phyloP scores from a whole-genome alignment of 345 rosid species.

The Bruguiera parviflora region DNA sequence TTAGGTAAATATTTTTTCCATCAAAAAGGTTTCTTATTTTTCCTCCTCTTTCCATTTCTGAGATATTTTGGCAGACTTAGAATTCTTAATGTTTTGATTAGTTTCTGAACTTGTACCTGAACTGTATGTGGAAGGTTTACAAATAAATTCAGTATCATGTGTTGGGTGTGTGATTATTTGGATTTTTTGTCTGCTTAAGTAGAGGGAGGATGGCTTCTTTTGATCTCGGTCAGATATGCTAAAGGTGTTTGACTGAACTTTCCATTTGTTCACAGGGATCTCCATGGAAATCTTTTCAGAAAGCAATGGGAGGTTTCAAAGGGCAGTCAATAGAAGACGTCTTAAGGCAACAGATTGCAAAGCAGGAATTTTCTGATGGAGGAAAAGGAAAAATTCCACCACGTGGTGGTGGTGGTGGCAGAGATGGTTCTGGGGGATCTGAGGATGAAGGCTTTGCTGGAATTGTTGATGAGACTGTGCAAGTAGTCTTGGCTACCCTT shows the following conservation, averaged over 20 bases:
- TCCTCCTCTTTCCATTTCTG: too few species aligned
- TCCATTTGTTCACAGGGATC: constrained; percentile 38
- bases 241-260: not conserved
- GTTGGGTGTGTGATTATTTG: too few species aligned
- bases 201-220: too few species aligned
- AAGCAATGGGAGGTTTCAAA: constrained; percentile 18
- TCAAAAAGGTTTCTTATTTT: too few species aligned
- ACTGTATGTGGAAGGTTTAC: too few species aligned
- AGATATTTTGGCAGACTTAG: too few species aligned
- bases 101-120: too few species aligned
- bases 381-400: constrained; percentile 28
- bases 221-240: too few species aligned
- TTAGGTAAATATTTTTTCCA: too few species aligned
- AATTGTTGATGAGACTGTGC: constrained; percentile 25
- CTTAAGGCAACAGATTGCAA: constrained; percentile 25
- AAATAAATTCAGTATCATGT: too few species aligned
- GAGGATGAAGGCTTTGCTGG: constrained; percentile 22
- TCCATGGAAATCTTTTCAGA: constrained; percentile 43
- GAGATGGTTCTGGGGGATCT: constrained; percentile 22
- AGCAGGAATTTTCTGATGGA: constrained; percentile 20
- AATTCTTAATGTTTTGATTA: too few species aligned
- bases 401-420: constrained; percentile 13
- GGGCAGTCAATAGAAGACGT: constrained; percentile 28
- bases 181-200: too few species aligned
- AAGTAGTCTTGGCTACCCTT: constrained; percentile 28